Conservation (phyloP, 257 asterid species). For the Capsicum baccatum region DNA sequence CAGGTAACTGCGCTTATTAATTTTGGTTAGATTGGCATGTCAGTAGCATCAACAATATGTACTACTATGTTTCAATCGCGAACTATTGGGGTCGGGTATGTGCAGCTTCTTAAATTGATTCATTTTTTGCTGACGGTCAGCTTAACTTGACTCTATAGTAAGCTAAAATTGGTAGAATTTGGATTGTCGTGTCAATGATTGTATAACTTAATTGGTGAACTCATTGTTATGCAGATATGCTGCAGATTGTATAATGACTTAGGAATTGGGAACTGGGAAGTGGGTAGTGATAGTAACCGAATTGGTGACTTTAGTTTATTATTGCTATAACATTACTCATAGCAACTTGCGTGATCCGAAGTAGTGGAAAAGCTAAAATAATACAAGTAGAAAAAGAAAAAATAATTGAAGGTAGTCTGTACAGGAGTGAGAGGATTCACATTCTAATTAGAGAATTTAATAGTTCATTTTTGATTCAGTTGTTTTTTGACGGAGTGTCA, state of each 20-base stretch:
- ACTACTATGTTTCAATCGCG: not conserved
- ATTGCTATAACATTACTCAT: not conserved
- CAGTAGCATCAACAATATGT: not conserved
- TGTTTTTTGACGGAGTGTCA: not conserved
- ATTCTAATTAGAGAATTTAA: not conserved
- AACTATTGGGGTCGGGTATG: not conserved
- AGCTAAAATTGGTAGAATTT: not conserved
- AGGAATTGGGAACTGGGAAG: not conserved
- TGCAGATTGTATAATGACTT: conserved; percentile 9
- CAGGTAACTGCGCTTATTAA: conserved; percentile 49
- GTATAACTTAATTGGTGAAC: not conserved
- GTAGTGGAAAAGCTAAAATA: not conserved
- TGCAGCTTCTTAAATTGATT: not conserved
- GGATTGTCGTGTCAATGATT: not conserved
- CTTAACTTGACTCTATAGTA: not conserved
- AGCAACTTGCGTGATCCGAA: not conserved
- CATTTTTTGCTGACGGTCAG: not conserved
- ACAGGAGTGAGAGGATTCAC: not conserved
- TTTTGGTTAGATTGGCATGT: not conserved
- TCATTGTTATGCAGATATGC: conserved; percentile 9
- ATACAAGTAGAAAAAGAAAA: not conserved
- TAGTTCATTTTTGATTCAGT: conserved; percentile 3
- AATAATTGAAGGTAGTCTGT: conserved; percentile 14
- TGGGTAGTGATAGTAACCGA: conserved; percentile 2
- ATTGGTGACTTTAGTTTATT: not conserved